phyloP scores from a whole-genome alignment of 257 asterid genomes.

The Pogostemon cablin region DNA sequence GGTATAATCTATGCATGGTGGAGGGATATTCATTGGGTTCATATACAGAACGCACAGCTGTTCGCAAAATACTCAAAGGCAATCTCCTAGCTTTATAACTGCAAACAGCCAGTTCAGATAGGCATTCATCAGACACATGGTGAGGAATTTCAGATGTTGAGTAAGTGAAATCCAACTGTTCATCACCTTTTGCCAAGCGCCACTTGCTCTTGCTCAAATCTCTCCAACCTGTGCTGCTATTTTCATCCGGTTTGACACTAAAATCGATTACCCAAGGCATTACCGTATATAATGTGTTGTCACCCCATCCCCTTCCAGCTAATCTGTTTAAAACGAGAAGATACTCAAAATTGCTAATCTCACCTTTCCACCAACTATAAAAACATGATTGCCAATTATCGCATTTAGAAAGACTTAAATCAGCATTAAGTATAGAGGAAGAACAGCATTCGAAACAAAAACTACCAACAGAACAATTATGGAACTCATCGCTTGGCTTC shows the following conservation, averaged over 20 bases:
- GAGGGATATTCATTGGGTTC: constrained; percentile 99
- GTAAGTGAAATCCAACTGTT: constrained; percentile 96
- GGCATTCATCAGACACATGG: constrained; percentile 97
- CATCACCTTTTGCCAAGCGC: constrained; percentile 98
- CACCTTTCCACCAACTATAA: constrained; percentile 88
- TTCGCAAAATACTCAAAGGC: constrained; percentile 77
- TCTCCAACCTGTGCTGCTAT: constrained; percentile 78
- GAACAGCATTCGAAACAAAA: constrained; percentile 59
- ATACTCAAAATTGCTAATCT: constrained; percentile 88
- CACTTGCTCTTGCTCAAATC: constrained; percentile 95
- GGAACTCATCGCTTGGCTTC: constrained; percentile 38
- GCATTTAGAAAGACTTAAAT: constrained; percentile 56
- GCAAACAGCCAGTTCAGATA: constrained; percentile 98
- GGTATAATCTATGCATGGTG: constrained; percentile 91
- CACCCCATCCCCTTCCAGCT: constrained; percentile 99
- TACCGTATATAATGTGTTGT: constrained; percentile 76
- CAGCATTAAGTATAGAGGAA: constrained; percentile 64
- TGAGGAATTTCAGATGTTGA: constrained; percentile 95
- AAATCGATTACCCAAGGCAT: constrained; percentile 98
- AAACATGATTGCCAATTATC: constrained; percentile 74
- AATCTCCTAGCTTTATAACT: constrained; percentile 97
- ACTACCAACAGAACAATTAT: constrained; percentile 34
- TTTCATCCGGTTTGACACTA: constrained; percentile 74
- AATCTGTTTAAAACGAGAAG: constrained; percentile 77
- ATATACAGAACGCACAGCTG: constrained; percentile 96